Base-by-base conservation (phyloP, 139 green algal species). In the Prasinococcaceae sp. region DNA sequence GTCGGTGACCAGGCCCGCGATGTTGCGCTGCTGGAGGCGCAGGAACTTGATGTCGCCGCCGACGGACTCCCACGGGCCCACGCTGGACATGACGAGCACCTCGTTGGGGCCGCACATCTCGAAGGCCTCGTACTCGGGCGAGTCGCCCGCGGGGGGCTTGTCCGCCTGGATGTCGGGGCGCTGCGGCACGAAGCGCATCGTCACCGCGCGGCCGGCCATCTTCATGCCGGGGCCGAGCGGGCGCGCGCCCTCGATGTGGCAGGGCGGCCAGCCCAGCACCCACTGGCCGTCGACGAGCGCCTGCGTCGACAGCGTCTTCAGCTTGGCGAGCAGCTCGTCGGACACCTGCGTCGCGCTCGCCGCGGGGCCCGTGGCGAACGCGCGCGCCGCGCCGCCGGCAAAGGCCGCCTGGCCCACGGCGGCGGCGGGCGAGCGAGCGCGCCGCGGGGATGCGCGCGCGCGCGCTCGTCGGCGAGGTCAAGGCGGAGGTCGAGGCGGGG, bases 31-130 rank as follows among this genome's bases (percentile, higher is more conserved):
- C 44, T 29, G 28, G 27, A 63, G 41, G 19, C 55, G 55, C 3
- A 63, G 41, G 37, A 63, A 63, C 33, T 63, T 63, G 26, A 63
- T 63, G 44, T 63, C 55, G 1, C 55, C 55, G 23, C 55, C 55
- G 27, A 63, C 55, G 4, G 32, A 50, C 49, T 63, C 55, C 55
- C 55, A 63, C 22, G 55, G 55, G 3, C 55, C 55, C 30, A 54
- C 44, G 9, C 32, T 50, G 14, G 47, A 47, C 44, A 63, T 51
- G 14, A 63, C 55, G 3, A 63, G 19, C 27, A 48, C 43, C 32
- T 55, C 55, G 14, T 63, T 63, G 3, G 30, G 30, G 5, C 44
- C 44, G 4, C 20, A 22, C 24, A 32, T 20, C 55, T 63, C 55
- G 44, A 63, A 63, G 30, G 55, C 55, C 41, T 63, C 55, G 55